Percentiles rank a stretch among this genome's conserved stretches.
These are phyloP conservation scores for Lactarius trivialis DNA, from an alignment of 768 basidiomycete species.

Conservation along the genomic window DNA sequence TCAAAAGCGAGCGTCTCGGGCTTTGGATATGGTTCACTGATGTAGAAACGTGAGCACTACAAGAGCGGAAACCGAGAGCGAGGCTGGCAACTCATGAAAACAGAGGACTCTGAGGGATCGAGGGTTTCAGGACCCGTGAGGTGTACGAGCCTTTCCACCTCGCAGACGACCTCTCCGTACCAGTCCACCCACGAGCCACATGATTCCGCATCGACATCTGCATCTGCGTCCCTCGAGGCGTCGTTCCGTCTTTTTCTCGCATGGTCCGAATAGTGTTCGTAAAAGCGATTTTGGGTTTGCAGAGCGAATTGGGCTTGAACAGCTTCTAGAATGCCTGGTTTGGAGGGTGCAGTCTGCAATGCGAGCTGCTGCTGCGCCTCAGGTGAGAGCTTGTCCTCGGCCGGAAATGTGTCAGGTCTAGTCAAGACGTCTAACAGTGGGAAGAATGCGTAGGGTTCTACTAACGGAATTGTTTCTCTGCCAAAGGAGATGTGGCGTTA, in stretches of 20 bases:
- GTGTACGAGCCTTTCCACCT: slow-evolving; percentile 49
- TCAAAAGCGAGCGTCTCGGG: slow-evolving; percentile 68
- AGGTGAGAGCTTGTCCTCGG: slow-evolving; percentile 34
- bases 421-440: slow-evolving; percentile 63
- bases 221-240: slow-evolving; percentile 12
- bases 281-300: slow-evolving; percentile 71
- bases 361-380: slow-evolving; percentile 50
- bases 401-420: slow-evolving; percentile 38
- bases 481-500: not conserved
- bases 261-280: slow-evolving; percentile 54
- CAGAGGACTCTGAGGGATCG: slow-evolving; percentile 32
- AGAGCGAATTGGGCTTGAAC: slow-evolving; percentile 65
- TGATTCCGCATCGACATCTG: slow-evolving; percentile 24
- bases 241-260: slow-evolving; percentile 25
- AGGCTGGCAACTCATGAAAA: slow-evolving; percentile 28
- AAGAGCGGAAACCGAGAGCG: not conserved
- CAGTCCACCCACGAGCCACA: slow-evolving; percentile 81
- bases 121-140: slow-evolving; percentile 48
- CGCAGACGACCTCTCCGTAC: slow-evolving; percentile 71
- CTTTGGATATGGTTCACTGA: slow-evolving; percentile 31
- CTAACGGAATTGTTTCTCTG: slow-evolving; percentile 78
- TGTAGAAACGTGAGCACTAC: not conserved
- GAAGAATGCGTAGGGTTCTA: slow-evolving; percentile 70
- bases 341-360: slow-evolving; percentile 43
- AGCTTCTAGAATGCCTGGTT: slow-evolving; percentile 44